Conservation (phyloP, 1,139 yeast species). For the Protomyces gravidus region DNA sequence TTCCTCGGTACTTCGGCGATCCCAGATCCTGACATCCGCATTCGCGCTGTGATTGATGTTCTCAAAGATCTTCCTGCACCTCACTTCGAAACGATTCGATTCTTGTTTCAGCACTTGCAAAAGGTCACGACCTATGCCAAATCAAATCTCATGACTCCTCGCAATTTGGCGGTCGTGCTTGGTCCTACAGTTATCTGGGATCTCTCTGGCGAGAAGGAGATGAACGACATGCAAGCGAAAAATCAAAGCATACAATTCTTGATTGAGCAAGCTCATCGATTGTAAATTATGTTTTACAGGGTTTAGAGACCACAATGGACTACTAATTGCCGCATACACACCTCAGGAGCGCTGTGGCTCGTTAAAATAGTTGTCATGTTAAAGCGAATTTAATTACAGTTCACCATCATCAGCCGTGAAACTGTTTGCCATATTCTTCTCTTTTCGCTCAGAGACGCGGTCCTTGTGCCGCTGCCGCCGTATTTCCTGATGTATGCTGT, state of each 20-base stretch:
- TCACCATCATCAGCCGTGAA: slow-evolving; percentile 22
- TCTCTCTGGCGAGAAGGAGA: slow-evolving; percentile 73
- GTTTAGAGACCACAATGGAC: not conserved
- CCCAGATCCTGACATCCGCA: slow-evolving; percentile 36
- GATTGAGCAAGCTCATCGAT: slow-evolving; percentile 50
- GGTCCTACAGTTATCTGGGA: slow-evolving; percentile 92
- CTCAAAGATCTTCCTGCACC: slow-evolving; percentile 57
- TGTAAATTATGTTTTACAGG: not conserved
- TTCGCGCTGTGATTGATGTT: slow-evolving; percentile 41
- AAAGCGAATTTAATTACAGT: not conserved
- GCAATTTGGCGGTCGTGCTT: slow-evolving; percentile 84
- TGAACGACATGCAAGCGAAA: slow-evolving; percentile 77
- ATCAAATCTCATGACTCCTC: slow-evolving; percentile 56
- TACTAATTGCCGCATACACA: too few species aligned
- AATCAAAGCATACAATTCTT: slow-evolving; percentile 76
- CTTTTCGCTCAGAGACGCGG: slow-evolving; percentile 14
- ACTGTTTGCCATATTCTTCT: slow-evolving; percentile 25
- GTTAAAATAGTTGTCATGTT: too few species aligned
- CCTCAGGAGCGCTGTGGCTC: too few species aligned
- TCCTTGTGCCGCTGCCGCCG: slow-evolving; percentile 29
- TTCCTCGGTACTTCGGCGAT: slow-evolving; percentile 47
- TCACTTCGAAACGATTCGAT: slow-evolving; percentile 56
- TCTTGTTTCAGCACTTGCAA: slow-evolving; percentile 59
- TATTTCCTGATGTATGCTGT: slow-evolving; percentile 27
- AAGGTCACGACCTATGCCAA: slow-evolving; percentile 6